Conservation (phyloP, 495 filamentous ascomycete genomes). For the Clohesyomyces aquaticus region DNA sequence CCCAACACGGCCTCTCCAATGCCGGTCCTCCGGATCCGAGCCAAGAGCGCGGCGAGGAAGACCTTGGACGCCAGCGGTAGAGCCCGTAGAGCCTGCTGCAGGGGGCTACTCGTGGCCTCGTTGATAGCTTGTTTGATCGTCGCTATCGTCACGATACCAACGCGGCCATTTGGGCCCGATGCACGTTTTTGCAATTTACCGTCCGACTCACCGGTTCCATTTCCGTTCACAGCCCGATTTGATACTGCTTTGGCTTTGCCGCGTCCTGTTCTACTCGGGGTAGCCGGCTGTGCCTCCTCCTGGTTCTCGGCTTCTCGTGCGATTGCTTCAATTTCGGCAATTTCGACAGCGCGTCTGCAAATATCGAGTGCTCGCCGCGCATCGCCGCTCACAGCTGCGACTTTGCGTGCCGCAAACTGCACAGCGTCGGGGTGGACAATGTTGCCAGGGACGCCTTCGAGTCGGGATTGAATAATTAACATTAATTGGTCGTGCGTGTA, state of each 20-base stretch:
- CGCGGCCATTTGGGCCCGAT: background rate
- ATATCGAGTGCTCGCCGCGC: constrained; percentile 93
- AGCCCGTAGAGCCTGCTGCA: constrained; percentile 82
- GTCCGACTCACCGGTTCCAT: constrained; percentile 26
- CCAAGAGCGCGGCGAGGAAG: constrained; percentile 78
- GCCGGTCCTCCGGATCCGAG: constrained; percentile 78
- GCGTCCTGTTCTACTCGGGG: constrained; percentile 51
- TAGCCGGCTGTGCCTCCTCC: constrained; percentile 46
- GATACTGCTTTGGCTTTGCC: constrained; percentile 18
- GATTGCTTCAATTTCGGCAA: constrained; percentile 74
- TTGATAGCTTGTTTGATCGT: constrained; percentile 92
- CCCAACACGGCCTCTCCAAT: constrained; percentile 83
- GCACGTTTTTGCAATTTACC: constrained; percentile 34
- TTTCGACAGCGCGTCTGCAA: constrained; percentile 91
- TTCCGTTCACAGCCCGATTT: constrained; percentile 4
- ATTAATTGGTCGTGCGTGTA: constrained; percentile 98
- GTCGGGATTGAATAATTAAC: constrained; percentile 89
- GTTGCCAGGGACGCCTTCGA: constrained; percentile 82
- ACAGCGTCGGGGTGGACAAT: constrained; percentile 93
- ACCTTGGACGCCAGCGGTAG: constrained; percentile 82
- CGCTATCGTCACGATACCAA: constrained; percentile 78
- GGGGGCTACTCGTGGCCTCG: constrained; percentile 88
- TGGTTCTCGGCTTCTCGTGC: constrained; percentile 39
- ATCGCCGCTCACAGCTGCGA: constrained; percentile 94
- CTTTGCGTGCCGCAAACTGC: constrained; percentile 95